A percentile compares a stretch with the other conserved stretches of the same genome.
phyloP scores from a whole-genome alignment of 495 filamentous ascomycete species.

The Pseudoneurospora amorphoporcata region DNA sequence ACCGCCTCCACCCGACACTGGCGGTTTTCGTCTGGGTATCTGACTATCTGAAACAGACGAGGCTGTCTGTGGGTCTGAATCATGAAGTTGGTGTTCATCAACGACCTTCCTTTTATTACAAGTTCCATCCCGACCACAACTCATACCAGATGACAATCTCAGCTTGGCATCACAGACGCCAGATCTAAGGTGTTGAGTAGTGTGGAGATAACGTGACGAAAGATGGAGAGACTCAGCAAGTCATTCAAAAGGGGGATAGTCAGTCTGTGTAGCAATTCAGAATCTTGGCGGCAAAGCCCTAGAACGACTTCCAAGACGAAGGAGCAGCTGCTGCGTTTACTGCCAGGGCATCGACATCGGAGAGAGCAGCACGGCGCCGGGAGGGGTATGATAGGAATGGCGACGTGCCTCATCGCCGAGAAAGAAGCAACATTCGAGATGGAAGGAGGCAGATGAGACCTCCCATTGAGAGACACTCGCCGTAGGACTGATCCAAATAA shows the following conservation, averaged over 20 bases:
- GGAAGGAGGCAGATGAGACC: background rate
- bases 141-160: background rate
- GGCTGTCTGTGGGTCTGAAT: conserved; percentile 1
- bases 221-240: background rate
- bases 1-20: background rate
- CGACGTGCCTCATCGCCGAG: background rate
- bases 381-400: background rate
- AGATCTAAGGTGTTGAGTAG: background rate
- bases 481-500: background rate
- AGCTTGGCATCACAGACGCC: background rate
- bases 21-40: background rate
- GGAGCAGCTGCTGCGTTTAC: background rate
- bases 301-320: background rate
- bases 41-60: background rate
- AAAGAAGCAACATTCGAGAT: background rate
- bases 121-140: background rate
- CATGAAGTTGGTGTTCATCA: conserved; percentile 4
- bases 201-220: background rate
- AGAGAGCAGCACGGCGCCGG: background rate
- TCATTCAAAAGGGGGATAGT: background rate
- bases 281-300: background rate
- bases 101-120: background rate
- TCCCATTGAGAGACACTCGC: background rate
- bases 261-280: background rate
- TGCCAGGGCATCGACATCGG: background rate